Base-by-base conservation (phyloP, 768 basidiomycete genomes). In the Collybiopsis confluens region DNA sequence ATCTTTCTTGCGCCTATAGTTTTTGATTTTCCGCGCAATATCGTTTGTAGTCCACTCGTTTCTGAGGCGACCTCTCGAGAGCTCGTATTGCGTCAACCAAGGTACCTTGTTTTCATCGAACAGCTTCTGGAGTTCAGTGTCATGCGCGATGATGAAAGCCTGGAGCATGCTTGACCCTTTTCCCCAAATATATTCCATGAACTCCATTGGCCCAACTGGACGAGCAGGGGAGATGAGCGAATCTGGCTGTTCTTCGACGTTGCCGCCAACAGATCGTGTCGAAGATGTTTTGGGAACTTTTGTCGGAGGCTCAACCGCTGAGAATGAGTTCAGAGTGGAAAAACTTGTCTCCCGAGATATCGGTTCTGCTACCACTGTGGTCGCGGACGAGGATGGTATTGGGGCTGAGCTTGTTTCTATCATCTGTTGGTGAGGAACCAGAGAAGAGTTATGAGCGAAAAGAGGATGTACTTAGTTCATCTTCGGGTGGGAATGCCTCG, bases 51-150 rank as follows among this genome's bases (percentile, higher is more conserved):
- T 63, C 79, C 79, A 81, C 0, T 48, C 26, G 1, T 64, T 63
- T 3, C 54, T 55, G 2, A 66, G 64, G 5, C 76, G 64, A 1
- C 79, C 78, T 1, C 75, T 68, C 15, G 74, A 73, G 20, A 79
- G 56, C 52, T 78, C 74, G 44, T 67, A 79, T 37, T 78, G 77
- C 0, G 70, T 71, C 0, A 76, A 77, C 72, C 76, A 78, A 20
- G 69, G 59, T 28, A 80, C 69, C 9, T 11, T 11, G 10, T 23
- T 4, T 20, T 65, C 36, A 41, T 80, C 77, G 44, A 79, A 55
- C 1, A 70, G 4, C 10, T 27, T 42, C 42, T 79, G 76, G 4
- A 69, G 58, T 6, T 64, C 55, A 2, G 27, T n/a, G 47, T 68
- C 61, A 43, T 80, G 73, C 0, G 70, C 69, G 30, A 80, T 72